Conservation (phyloP, 805 yeast species). For the Yamadazyma sp. region DNA sequence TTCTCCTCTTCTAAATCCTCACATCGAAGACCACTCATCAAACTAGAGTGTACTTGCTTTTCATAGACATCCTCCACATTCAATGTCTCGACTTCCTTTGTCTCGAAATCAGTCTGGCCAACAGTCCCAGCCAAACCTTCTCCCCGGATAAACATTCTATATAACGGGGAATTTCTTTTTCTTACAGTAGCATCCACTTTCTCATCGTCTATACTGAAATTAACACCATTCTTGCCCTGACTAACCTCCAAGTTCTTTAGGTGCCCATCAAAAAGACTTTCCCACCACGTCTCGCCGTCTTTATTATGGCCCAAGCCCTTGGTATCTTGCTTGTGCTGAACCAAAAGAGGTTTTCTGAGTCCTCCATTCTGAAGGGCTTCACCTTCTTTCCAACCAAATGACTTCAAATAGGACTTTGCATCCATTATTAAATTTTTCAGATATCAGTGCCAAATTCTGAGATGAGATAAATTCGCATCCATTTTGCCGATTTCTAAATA, state of each 20-base stretch:
- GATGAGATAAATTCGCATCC: constrained; percentile 6
- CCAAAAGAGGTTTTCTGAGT: constrained; percentile 78
- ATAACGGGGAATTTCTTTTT: constrained; percentile 66
- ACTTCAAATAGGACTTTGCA: constrained; percentile 65
- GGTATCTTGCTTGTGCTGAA: constrained; percentile 84
- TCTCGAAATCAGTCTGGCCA: constrained; percentile 28
- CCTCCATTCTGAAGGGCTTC: constrained; percentile 82
- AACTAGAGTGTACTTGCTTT: constrained; percentile 18
- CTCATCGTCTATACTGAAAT: constrained; percentile 53
- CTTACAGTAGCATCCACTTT: constrained; percentile 47
- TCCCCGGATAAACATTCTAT: constrained; percentile 84
- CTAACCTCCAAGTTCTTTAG: constrained; percentile 71
- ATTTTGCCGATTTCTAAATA: background rate
- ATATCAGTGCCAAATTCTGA: constrained; percentile 1
- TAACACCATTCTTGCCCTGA: constrained; percentile 33
- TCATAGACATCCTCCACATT: constrained; percentile 15
- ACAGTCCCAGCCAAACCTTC: constrained; percentile 81
- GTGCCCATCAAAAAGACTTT: constrained; percentile 89
- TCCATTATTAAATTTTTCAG: constrained; percentile 50
- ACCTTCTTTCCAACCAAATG: constrained; percentile 92
- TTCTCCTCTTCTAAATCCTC: constrained; percentile 14
- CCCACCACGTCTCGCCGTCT: constrained; percentile 96
- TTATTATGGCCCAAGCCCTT: constrained; percentile 86
- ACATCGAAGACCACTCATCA: constrained; percentile 21
- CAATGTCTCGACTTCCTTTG: constrained; percentile 13